Base-by-base conservation (phyloP, 768 basidiomycete genomes). In the Cystofilobasidium macerans region DNA sequence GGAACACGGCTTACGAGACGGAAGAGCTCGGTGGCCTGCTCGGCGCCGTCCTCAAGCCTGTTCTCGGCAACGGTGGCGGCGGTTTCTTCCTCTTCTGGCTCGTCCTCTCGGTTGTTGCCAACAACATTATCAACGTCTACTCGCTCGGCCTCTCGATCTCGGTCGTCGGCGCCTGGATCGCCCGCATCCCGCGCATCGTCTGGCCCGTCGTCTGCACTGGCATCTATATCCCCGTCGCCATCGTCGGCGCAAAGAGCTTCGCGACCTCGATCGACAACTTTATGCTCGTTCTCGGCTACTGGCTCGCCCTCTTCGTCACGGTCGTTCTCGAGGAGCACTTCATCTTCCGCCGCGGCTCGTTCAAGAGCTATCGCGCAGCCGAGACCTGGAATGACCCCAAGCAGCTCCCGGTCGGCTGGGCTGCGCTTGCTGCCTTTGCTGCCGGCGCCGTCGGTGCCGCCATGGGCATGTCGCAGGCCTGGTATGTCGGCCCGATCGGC, bases 301-400 rank as follows among this genome's bases (percentile, higher is more conserved):
- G 81, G 82, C 78, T 81, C 57, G 77, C 79, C 22, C 81, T 81
- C 71, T 82, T 79, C 76, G 74, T 75, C 67, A 73, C 74, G 43
- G 78, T 82, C 70, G 75, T 82, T 40, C 71, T 80, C 24, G 77
- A 79, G 69, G 81, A 82, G 73, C 81, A 82, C 74, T 78, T 79
- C 69, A 75, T 82, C 71, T 81, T 82, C 79, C 77, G 80, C 32
- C 66, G 70, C 28, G 76, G 76, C 47, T 66, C 71, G n/a, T 75
- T 67, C 62, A 65, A 69, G 16, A 71, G 71, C 53, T 81, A 80
- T 73, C 71, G 78, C 70, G 73, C 76, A 24, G 76, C 74, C 42
- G 73, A 73, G 38, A 75, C 75, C 62, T 75, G 76, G 74, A 75
- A 74, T 64, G 61, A 69, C 45, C 62, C 61, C 47, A 64, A 69